A percentile compares a stretch with the other conserved stretches of the same genome.
These are phyloP conservation scores for Aurantiochytrium sp. DNA, from an alignment of 108 stramenopile species.

Conservation along the genomic window DNA sequence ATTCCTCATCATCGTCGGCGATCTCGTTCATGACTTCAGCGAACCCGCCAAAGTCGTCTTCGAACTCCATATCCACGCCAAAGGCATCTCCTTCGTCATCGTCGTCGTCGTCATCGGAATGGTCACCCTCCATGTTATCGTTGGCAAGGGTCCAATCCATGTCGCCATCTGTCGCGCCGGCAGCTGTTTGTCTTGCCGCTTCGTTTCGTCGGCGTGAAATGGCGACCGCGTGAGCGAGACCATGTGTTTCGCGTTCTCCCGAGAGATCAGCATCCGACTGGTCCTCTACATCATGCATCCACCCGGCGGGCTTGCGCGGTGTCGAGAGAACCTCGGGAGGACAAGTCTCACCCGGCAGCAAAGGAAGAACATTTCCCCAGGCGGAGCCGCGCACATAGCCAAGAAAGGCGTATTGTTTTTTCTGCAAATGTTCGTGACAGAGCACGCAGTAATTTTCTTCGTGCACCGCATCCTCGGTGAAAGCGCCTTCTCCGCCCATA, in stretches of 20 bases:
- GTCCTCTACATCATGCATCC: not conserved
- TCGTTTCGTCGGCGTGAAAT: no score
- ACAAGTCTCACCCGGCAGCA: not conserved
- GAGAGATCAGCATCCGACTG: no score
- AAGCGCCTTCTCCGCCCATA: not conserved
- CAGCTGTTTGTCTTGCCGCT: not conserved
- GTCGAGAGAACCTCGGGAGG: not conserved
- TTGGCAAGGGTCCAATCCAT: not conserved
- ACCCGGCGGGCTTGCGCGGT: not conserved
- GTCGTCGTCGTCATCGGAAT: not conserved
- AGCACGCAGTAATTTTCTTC: constrained; percentile 1
- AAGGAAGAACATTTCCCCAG: not conserved
- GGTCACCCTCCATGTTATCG: not conserved
- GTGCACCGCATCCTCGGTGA: not conserved
- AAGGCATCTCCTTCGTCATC: not conserved
- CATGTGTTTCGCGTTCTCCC: no score
- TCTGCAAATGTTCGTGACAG: not conserved
- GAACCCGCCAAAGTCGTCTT: not conserved
- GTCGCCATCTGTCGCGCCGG: not conserved
- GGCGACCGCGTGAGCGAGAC: no score
- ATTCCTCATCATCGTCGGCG: not conserved
- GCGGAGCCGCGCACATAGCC: not conserved
- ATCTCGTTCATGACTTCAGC: not conserved
- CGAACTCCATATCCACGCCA: not conserved
- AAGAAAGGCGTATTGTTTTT: not conserved